phyloP scores from a whole-genome alignment of 2,329 filamentous ascomycete genomes.

The Dothiorella sarmentorum region DNA sequence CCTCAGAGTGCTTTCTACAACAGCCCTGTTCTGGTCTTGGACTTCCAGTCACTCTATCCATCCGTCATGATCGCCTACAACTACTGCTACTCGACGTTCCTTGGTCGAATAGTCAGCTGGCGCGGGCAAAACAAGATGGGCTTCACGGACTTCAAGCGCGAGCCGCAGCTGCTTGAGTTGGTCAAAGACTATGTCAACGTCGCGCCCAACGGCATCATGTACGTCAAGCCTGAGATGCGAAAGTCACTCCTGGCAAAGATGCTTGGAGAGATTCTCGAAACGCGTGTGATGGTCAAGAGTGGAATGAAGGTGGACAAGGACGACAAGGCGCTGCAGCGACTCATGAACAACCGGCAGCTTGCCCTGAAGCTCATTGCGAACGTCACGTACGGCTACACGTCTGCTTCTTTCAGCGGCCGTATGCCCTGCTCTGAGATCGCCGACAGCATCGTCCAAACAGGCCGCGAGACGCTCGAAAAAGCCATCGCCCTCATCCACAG shows the following conservation, averaged over 20 bases:
- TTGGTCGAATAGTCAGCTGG: slow-evolving; percentile 83
- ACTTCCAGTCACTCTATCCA: slow-evolving; percentile 94
- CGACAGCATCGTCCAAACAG: slow-evolving; percentile 96
- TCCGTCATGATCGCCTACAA: slow-evolving; percentile 99
- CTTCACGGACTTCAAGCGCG: slow-evolving; percentile 79
- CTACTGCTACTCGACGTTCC: slow-evolving; percentile 95
- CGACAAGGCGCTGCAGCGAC: slow-evolving; percentile 77
- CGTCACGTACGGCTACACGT: slow-evolving; percentile 97
- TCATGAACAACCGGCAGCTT: slow-evolving; percentile 89
- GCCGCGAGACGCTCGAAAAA: slow-evolving; percentile 88
- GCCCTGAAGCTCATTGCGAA: slow-evolving; percentile 97
- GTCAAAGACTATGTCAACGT: slow-evolving; percentile 86
- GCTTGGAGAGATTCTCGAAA: slow-evolving; percentile 93
- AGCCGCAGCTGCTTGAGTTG: slow-evolving; percentile 70
- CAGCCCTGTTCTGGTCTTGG: slow-evolving; percentile 82
- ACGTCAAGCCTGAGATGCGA: slow-evolving; percentile 76
- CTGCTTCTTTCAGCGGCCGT: slow-evolving; percentile 90
- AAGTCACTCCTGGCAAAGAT: slow-evolving; percentile 94
- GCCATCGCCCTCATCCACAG: slow-evolving; percentile 92
- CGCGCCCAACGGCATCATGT: slow-evolving; percentile 95
- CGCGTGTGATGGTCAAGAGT: slow-evolving; percentile 94
- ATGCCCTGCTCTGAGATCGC: slow-evolving; percentile 99
- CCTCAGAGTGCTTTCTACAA: slow-evolving; percentile 92
- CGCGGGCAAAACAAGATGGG: slow-evolving; percentile 93
- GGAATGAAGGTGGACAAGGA: slow-evolving; percentile 94